phyloP scores from a whole-genome alignment of 805 yeast species.

The Starmera caribaea region DNA sequence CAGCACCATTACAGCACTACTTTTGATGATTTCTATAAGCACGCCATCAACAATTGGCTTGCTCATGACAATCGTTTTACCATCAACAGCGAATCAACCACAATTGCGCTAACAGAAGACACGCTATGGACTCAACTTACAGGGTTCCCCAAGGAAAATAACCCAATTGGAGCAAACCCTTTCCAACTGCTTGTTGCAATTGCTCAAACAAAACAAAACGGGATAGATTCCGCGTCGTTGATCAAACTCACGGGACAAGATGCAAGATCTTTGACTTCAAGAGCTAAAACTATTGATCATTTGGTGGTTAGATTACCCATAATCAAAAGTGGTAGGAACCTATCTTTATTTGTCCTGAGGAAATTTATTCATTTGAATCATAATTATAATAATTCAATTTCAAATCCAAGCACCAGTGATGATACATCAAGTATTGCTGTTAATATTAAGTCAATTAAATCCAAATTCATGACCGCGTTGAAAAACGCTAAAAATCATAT shows the following conservation, averaged over 20 bases:
- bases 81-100: too few species aligned
- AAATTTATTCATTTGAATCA: constrained; percentile 26
- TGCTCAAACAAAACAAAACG: constrained; percentile 44
- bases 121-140: constrained; percentile 46
- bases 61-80: too few species aligned
- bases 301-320: constrained; percentile 33
- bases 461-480: constrained; percentile 35
- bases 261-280: constrained; percentile 55
- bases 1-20: too few species aligned
- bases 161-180: constrained; percentile 45
- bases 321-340: constrained; percentile 36
- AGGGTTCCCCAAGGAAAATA: constrained; percentile 42
- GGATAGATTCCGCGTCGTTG: constrained; percentile 51
- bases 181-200: constrained; percentile 48
- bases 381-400: constrained; percentile 17
- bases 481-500: constrained; percentile 51
- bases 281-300: constrained; percentile 47
- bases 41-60: too few species aligned
- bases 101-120: too few species aligned
- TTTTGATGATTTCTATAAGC: too few species aligned
- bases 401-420: constrained; percentile 4
- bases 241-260: constrained; percentile 56
- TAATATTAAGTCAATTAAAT: constrained; percentile 17
- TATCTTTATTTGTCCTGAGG: constrained; percentile 42
- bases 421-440: constrained; percentile 3